Evolutionary conservation across 768 basidiomycete species (phyloP).

Genomic region (Lactarius vividus): DNA sequence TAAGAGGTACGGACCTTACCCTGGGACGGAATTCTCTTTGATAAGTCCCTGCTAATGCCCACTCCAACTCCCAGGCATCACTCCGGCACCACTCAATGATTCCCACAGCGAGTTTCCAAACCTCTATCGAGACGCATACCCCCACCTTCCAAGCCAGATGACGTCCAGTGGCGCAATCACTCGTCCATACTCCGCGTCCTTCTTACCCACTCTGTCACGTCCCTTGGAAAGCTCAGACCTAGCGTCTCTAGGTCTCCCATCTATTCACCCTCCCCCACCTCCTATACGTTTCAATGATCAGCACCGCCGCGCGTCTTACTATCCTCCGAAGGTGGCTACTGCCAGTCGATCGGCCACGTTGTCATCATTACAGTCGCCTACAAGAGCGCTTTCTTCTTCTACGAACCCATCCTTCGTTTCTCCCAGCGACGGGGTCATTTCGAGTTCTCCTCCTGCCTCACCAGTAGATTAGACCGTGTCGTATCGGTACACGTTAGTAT

Average conservation of each 20-base stretch:
- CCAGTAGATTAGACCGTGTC: no score
- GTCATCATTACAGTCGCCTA: neutral
- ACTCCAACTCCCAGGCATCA: neutral
- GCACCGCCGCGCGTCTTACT: neutral
- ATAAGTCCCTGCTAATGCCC: neutral
- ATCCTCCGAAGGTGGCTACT: neutral
- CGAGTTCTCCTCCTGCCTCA: no score
- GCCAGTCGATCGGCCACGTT: neutral
- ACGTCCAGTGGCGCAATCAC: neutral
- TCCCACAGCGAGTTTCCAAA: neutral
- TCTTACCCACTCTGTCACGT: neutral
- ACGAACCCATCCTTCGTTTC: neutral
- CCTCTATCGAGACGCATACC: neutral
- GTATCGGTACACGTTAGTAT: no score
- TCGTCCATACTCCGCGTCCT: neutral
- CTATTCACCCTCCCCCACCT: neutral
- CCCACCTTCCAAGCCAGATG: neutral
- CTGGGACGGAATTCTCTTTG: neutral
- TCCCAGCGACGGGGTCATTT: neutral
- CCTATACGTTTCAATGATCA: neutral
- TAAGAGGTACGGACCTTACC: neutral
- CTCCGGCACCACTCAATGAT: neutral
- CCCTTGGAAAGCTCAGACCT: neutral
- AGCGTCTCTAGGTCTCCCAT: neutral
- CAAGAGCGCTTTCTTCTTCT: neutral